Evolutionary conservation across 1,139 yeast genomes (phyloP).

Genomic region (Magnusiomyces ingens): DNA sequence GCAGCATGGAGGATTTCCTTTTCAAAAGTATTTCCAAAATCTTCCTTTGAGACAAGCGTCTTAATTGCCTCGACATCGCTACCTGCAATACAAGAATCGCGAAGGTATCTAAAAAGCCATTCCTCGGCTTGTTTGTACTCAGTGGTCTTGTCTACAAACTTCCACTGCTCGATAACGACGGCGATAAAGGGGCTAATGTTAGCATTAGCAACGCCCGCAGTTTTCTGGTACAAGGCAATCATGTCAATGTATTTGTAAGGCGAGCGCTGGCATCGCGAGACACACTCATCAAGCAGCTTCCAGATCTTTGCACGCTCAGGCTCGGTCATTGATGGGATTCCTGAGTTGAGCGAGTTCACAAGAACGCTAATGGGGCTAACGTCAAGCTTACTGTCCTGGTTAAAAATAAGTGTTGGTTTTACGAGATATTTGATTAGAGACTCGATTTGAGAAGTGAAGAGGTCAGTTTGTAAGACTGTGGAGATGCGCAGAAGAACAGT

Average conservation of each 20-base stretch:
- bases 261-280: slow-evolving; percentile 58
- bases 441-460: slow-evolving; percentile 38
- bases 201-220: slow-evolving; percentile 21
- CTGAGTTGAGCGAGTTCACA: slow-evolving; percentile 22
- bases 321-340: slow-evolving; percentile 10
- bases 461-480: slow-evolving; percentile 27
- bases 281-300: slow-evolving; percentile 64
- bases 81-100: slow-evolving; percentile 32
- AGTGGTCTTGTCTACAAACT: slow-evolving; percentile 41
- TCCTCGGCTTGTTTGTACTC: slow-evolving; percentile 28
- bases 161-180: slow-evolving; percentile 67
- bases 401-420: slow-evolving; percentile 44
- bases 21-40: not conserved
- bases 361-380: slow-evolving; percentile 29
- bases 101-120: slow-evolving; percentile 45
- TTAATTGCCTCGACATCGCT: slow-evolving; percentile 17
- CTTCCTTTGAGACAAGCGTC: not conserved
- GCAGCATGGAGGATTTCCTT: not conserved
- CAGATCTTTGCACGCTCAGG: slow-evolving; percentile 36
- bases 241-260: slow-evolving; percentile 82
- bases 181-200: slow-evolving; percentile 59
- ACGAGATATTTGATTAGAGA: slow-evolving; percentile 38
- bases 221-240: slow-evolving; percentile 36
- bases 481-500: slow-evolving; percentile 51
- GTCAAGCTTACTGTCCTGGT: slow-evolving; percentile 34